These are phyloP conservation scores for Climacium dendroides DNA, from an alignment of 225 moss, liverwort and hornwort species.

Conservation along the genomic window DNA sequence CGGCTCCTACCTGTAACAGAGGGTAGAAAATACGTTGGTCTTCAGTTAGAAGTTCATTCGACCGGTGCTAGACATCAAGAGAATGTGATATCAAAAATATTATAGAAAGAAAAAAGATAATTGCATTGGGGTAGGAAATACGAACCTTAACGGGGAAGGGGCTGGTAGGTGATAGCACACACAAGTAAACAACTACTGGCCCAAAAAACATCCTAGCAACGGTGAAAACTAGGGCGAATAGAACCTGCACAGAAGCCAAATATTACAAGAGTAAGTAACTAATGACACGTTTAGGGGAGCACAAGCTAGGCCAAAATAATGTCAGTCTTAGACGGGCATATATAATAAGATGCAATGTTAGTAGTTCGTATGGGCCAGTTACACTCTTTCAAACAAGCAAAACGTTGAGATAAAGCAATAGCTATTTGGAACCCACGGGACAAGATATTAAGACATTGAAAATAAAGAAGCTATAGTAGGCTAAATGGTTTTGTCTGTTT, in stretches of 20 bases:
- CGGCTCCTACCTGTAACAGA: constrained; percentile 57
- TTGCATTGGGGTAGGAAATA: not conserved
- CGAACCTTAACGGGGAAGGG: constrained; percentile 66
- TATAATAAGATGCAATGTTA: not conserved
- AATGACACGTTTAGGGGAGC: not conserved
- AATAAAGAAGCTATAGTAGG: not conserved
- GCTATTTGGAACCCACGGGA: not conserved
- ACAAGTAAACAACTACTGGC: constrained; percentile 50
- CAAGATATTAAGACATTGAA: not conserved
- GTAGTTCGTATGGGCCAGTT: not conserved
- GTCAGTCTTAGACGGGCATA: not conserved
- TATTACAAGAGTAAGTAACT: not conserved
- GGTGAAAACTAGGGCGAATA: constrained; percentile 66
- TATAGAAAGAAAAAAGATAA: not conserved
- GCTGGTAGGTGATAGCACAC: constrained; percentile 36
- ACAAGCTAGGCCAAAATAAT: not conserved
- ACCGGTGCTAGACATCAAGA: not conserved
- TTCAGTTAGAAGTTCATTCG: not conserved
- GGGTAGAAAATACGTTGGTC: not conserved
- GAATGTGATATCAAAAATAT: not conserved
- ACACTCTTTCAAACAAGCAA: not conserved
- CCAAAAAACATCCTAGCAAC: constrained; percentile 69
- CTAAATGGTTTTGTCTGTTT: not conserved
- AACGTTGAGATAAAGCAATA: not conserved
- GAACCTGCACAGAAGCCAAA: constrained; percentile 37